Conservation (phyloP, 2,329 filamentous ascomycete species). For the Trichoderma cornu-damae region DNA sequence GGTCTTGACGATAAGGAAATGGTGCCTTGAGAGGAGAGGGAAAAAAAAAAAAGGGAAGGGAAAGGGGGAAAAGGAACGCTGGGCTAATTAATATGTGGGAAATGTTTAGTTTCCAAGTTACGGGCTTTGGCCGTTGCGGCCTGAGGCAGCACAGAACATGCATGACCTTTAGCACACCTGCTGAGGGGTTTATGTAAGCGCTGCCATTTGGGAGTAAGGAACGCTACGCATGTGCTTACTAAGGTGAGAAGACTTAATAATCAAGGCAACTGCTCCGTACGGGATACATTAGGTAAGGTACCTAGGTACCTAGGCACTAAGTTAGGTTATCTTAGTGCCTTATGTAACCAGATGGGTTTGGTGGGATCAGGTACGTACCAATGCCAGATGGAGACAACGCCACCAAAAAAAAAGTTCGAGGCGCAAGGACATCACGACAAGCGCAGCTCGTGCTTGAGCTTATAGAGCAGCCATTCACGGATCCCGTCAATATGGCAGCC, state of each 20-base stretch:
- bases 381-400: neutral
- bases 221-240: no score
- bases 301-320: neutral
- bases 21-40: conserved; percentile 57
- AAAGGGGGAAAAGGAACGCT: no score
- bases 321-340: conserved; percentile 5
- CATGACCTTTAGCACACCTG: no score
- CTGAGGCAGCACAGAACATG: conserved; percentile 31
- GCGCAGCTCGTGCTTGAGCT: conserved; percentile 1
- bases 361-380: conserved; percentile 19
- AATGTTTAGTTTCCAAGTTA: conserved; percentile 3
- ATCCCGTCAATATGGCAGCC: conserved; percentile 41
- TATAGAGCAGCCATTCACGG: conserved; percentile 18
- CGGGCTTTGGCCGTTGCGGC: conserved; percentile 2
- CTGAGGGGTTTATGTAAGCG: no score
- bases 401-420: conserved; percentile 26
- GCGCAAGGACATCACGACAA: conserved; percentile 17
- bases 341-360: conserved; percentile 19
- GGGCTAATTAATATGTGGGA: neutral
- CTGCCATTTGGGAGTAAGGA: no score
- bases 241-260: no score
- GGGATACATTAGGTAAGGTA: no score
- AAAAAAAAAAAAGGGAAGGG: conserved; percentile 16
- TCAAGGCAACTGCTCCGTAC: no score
- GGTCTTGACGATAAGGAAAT: conserved; percentile 94